Conservation (phyloP, 2,329 filamentous ascomycete genomes). For the Neopestalotiopsis sp. region DNA sequence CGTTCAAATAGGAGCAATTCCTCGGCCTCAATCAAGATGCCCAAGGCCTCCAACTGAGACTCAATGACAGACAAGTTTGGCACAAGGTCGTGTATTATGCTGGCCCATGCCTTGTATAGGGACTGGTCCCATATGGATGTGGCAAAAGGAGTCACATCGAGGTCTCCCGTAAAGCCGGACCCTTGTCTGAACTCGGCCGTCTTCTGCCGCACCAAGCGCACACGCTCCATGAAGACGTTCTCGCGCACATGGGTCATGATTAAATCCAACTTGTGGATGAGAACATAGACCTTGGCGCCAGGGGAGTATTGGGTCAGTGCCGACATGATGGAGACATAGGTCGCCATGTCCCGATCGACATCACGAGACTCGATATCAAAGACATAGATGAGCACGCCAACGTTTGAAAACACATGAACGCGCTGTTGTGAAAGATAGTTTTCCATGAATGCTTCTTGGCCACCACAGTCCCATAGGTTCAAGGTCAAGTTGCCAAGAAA, state of each 20-base stretch:
- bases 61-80: constrained; percentile 91
- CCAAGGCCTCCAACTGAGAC: constrained; percentile 80
- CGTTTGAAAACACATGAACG: constrained; percentile 94
- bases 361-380: constrained; percentile 98
- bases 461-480: constrained; percentile 98
- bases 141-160: constrained; percentile 86
- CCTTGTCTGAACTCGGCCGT: constrained; percentile 61
- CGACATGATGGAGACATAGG: constrained; percentile 88
- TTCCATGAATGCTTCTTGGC: constrained; percentile 98
- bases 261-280: constrained; percentile 99
- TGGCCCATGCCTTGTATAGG: constrained; percentile 97
- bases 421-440: constrained; percentile 97
- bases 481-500: constrained; percentile 97
- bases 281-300: constrained; percentile 84
- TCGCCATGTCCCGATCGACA: constrained; percentile 89
- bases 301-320: constrained; percentile 86
- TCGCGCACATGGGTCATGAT: constrained; percentile 82
- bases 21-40: constrained; percentile 86
- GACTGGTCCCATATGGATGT: constrained; percentile 99
- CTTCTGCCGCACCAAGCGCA: constrained; percentile 76
- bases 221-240: constrained; percentile 83
- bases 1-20: constrained; percentile 95
- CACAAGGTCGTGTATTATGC: constrained; percentile 97
- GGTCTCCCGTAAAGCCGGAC: constrained; percentile 44
- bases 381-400: constrained; percentile 97